These are phyloP conservation scores for Dothideomycetes sp. DNA, from an alignment of 2,329 filamentous ascomycete species.

Conservation along the genomic window DNA sequence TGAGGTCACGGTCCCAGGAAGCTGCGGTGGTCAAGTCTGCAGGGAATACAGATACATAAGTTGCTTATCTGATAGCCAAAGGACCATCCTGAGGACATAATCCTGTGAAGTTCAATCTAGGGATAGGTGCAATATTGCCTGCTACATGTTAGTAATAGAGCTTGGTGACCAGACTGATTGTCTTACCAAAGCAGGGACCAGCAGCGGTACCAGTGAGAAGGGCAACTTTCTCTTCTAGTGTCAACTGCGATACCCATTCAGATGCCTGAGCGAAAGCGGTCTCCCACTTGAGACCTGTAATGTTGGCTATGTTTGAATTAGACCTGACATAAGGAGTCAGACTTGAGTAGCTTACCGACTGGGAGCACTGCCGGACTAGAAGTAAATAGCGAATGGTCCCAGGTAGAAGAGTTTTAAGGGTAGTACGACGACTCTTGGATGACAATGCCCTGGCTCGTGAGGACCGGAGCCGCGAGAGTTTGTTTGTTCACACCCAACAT, in stretches of 20 bases:
- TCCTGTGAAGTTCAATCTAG: constrained; percentile 62
- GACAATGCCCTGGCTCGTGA: constrained; percentile 1
- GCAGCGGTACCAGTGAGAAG: constrained; percentile 22
- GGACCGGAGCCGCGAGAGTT: neutral
- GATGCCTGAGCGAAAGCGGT: constrained; percentile 23
- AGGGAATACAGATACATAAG: constrained; percentile 68
- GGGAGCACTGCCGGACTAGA: constrained; percentile 19
- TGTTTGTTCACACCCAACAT: too few species aligned
- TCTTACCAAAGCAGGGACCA: constrained; percentile 59
- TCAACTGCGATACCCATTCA: constrained; percentile 23
- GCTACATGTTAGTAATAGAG: neutral
- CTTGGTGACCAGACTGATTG: constrained; percentile 20
- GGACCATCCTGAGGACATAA: constrained; percentile 65
- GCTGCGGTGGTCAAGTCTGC: constrained; percentile 54
- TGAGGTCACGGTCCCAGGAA: constrained; percentile 46
- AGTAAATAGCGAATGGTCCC: constrained; percentile 20
- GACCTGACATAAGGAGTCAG: neutral
- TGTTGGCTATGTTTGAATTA: constrained; percentile 15
- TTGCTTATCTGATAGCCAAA: constrained; percentile 59
- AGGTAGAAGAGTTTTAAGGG: constrained; percentile 11
- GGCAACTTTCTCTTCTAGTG: constrained; percentile 25
- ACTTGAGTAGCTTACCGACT: constrained; percentile 14
- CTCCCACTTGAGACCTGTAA: constrained; percentile 19
- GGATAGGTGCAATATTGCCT: constrained; percentile 64
- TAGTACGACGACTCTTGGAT: constrained; percentile 4